Evolutionary conservation across 2,329 filamentous ascomycete genomes (phyloP), one percentile per base, ranked within the genome.

Genomic region (Escovopsis weberi): DNA sequence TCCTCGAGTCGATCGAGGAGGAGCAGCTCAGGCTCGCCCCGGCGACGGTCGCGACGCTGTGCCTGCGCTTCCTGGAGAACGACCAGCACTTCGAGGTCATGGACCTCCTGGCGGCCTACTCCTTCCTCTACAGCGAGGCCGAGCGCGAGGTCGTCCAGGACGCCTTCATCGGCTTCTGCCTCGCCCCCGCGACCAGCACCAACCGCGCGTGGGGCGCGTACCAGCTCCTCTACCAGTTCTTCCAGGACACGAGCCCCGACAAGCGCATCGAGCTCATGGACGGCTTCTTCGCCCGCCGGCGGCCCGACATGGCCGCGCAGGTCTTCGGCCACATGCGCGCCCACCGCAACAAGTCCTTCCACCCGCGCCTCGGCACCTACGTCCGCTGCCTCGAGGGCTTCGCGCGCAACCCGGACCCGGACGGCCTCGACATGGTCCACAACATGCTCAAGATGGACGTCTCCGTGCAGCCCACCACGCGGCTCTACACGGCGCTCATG

Each of bases 261-360:
- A 68, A 74, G 40, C 81, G 89, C 9, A 77, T 80, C 12, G 61
- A 69, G 26, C 68, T 95, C 37, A 94, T 98, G 84, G 72, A 80
- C 19, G 69, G 74, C 19, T 95, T 96, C 62, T 94, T 93, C 56
- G 64, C 70, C 7, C 80, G 86, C 34, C 71, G 75, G 26, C 78
- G 87, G 10, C 72, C 85, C 11, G 88, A 96, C 54, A 87, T 95
- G 73, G 88, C 85, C 3, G 78, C 78, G 38, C 72, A 87, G 47
- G 78, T 94, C 32, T 95, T 98, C 60, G 84, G 84, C 12, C 85
- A 95, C 58, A 96, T 96, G 88, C 82, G 87, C n/a, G 73, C 82
- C 40, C 80, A 87, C 49, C 69, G 72, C 23, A 75, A 80, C 44
- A 64, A 65, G 3, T 63, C 66, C 2, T 74, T 76, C 19, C 75